Evolutionary conservation across 306 rosid genomes (phyloP), one percentile per base, ranked within the genome.

Genomic region (Vigna hirtella): DNA sequence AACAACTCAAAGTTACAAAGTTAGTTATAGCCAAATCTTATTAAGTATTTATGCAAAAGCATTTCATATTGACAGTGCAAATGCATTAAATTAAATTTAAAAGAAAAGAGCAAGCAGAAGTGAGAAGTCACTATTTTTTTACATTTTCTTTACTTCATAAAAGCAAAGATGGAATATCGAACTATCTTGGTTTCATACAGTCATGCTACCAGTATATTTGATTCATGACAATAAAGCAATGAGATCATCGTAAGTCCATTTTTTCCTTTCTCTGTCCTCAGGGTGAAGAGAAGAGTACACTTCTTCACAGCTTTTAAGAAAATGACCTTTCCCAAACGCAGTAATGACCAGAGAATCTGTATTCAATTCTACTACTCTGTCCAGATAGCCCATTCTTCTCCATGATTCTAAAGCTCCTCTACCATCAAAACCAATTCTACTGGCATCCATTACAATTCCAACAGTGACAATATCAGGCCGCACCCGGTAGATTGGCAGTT

Each of bases 241-340:
- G 70, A 90, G 90, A 72, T 58, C 76, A 28, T 78, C 18, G 40
- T 87, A 89, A 40, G 88, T 89, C 92, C 93, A 93, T 22, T 73
- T 79, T 79, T 65, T 74, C 40, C 58, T 78, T 64, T 82, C 88
- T 83, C 92, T 86, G 68, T 59, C 85, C 66, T 77, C 76, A 26
- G 89, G 87, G 7, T 80, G 80, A 66, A 90, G 88, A 5, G 86
- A 76, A 66, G 92, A 79, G 85, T 83, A 89, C 30, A 77, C 81
- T 64, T 57, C 77, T 84, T 89, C 93, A 70, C 88, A 87, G 58
- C 77, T 76, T 81, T 76, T 77, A 38, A 89, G 92, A 79, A 93
- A 89, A 75, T 72, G 64, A 12, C 93, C 97, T 81, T 90, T 89
- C 70, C 97, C 97, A 82, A 93, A 92, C 24, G 93, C 85, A 59